Percentiles rank a stretch among this genome's conserved stretches.
phyloP scores from a whole-genome alignment of 148 eudicot genomes.

The Dianthus caryophyllus region DNA sequence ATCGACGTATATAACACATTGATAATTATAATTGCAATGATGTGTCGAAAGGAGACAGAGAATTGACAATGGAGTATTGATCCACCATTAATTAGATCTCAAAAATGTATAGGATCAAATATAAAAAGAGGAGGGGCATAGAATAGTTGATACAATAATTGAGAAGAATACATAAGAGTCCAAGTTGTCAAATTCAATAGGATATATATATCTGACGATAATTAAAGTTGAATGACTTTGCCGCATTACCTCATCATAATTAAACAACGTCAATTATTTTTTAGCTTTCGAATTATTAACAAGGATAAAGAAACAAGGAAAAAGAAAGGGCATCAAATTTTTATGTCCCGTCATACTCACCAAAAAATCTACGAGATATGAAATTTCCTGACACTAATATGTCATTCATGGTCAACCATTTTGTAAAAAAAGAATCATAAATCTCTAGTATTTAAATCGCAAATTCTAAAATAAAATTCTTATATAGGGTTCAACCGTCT shows the following conservation, averaged over 20 bases:
- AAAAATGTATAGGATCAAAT: not conserved
- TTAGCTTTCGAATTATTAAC: not conserved
- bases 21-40: no score
- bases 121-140: not conserved
- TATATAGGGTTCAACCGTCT: no score
- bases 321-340: not conserved
- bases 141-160: slow-evolving; percentile 10
- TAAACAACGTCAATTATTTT: not conserved
- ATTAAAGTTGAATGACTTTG: slow-evolving; percentile 16
- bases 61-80: no score
- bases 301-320: no score
- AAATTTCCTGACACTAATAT: not conserved
- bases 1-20: no score
- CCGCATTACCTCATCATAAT: slow-evolving; percentile 9
- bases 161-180: not conserved
- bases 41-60: no score
- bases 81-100: no score
- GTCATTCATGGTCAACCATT: not conserved
- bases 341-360: slow-evolving; percentile 4
- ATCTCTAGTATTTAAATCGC: no score
- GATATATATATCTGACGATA: not conserved
- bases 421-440: no score
- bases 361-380: not conserved
- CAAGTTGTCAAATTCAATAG: slow-evolving; percentile 12
- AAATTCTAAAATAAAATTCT: no score